Base-by-base conservation (phyloP, 2,329 filamentous ascomycete genomes). In the Fragosphaeria purpurea region DNA sequence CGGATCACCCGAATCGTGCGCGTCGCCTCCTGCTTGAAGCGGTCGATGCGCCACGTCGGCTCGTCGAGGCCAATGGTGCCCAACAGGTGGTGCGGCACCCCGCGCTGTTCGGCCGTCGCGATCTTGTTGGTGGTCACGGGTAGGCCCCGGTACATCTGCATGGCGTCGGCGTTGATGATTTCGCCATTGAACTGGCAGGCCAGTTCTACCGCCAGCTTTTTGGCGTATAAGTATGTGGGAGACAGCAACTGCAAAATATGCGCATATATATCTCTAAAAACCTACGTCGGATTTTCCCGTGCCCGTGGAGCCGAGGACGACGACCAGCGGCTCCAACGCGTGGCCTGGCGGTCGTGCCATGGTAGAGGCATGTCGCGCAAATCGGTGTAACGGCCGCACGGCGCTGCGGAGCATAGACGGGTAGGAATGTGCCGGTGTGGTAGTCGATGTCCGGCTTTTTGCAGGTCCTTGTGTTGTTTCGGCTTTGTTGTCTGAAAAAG, bases 61-160 rank as follows among this genome's bases (percentile, higher is more conserved):
- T 91, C 80, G 39, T 86, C 75, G 3, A 93, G 70, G 6, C 79
- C 75, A 50, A 97, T 83, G 56, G 82, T 83, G 47, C 86, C 88
- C 31, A 98, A 77, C 4, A 98, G 72, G 65, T 98, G 91, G 63
- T 98, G 93, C 4, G 86, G 85, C 9, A 98, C 74, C 8, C 85
- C 87, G 54, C 84, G 78, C 60, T 82, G 83, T 64, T 97, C 91
- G 22, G 81, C 75, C 1, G 63, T 48, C 0, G 86, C 80, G 52
- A 97, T 86, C 64, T 97, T 95, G 66, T 98, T 98, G 32, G 93
- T 98, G 59, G 97, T 91, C 56, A 97, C 84, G 5, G 93, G 89
- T 42, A 98, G 72, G 3, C 93, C 93, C 48, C 79, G 77, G 66
- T 98, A 98, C 69, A 98, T 82, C 65, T 98, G 93, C 89, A 98